Percentiles rank a stretch among this genome's conserved stretches.
phyloP scores from a whole-genome alignment of 306 rosid genomes.

The Hippophae rhamnoides region DNA sequence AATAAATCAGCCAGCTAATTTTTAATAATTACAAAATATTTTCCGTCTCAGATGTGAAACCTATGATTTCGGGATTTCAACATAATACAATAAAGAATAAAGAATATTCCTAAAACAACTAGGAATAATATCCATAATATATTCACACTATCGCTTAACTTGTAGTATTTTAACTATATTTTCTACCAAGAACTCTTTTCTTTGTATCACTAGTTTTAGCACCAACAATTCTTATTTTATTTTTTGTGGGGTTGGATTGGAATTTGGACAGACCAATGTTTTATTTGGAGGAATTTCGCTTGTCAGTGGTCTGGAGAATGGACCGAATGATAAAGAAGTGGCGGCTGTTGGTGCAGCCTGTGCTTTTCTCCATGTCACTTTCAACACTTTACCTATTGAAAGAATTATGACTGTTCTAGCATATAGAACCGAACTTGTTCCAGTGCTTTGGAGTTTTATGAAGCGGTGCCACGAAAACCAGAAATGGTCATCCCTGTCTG shows the following conservation, averaged over 20 bases:
- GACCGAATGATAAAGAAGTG: slow-evolving; percentile 67
- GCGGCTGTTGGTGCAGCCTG: slow-evolving; percentile 86
- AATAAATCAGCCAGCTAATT: too few relatives aligned
- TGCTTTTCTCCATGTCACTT: slow-evolving; percentile 74
- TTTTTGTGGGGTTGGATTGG: slow-evolving; percentile 2
- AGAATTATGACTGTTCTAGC: slow-evolving; percentile 89
- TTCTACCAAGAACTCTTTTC: slow-evolving; percentile 6
- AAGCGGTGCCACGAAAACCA: slow-evolving; percentile 80
- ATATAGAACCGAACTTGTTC: slow-evolving; percentile 88
- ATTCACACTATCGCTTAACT: too few relatives aligned
- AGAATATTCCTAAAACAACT: too few relatives aligned
- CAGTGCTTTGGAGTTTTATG: slow-evolving; percentile 90
- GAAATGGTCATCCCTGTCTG: slow-evolving; percentile 75
- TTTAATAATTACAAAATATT: too few relatives aligned
- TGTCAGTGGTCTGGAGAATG: slow-evolving; percentile 31
- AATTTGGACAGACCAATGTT: slow-evolving; percentile 52
- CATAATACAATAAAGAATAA: too few relatives aligned
- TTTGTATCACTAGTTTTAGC: slow-evolving; percentile 6
- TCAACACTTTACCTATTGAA: slow-evolving; percentile 73
- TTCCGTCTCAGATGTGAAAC: too few relatives aligned
- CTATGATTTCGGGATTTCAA: too few relatives aligned
- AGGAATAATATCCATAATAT: too few relatives aligned
- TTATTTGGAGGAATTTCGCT: slow-evolving; percentile 66
- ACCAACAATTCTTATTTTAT: slow-evolving; percentile 10
- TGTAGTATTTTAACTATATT: neutral